Percentiles rank a stretch among this genome's conserved stretches.
These are phyloP conservation scores for Sporothrix pallida DNA, from an alignment of 2,329 filamentous ascomycete genomes.

Conservation along the genomic window DNA sequence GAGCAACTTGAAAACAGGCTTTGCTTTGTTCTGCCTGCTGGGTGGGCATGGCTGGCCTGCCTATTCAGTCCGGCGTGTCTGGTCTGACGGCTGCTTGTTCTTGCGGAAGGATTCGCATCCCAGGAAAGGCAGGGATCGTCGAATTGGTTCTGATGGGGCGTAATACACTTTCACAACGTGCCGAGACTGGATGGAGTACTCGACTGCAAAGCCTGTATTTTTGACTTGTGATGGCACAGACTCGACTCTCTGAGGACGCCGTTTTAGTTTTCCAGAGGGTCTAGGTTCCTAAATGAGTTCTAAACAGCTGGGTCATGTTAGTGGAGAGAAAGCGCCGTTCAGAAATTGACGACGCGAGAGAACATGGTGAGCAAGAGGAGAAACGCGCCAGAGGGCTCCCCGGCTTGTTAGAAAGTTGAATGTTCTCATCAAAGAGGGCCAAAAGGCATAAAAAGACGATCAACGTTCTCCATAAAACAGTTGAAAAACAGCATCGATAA, in stretches of 20 bases:
- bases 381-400: background rate
- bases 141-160: background rate
- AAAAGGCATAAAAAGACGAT: constrained; percentile 5
- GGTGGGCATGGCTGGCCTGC: constrained; percentile 3
- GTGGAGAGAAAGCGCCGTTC: background rate
- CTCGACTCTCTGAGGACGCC: background rate
- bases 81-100: background rate
- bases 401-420: background rate
- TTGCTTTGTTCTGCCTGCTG: background rate
- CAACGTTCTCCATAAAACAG: constrained; percentile 2
- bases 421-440: background rate
- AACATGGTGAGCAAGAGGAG: constrained; percentile 9
- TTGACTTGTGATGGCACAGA: background rate
- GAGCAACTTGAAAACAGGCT: constrained; percentile 13
- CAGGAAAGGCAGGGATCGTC: constrained; percentile 20
- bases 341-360: background rate
- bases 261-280: background rate
- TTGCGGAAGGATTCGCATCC: constrained; percentile 25
- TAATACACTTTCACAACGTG: constrained; percentile 6
- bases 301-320: background rate
- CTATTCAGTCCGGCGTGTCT: background rate
- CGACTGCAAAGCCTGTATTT: background rate
- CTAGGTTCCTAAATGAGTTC: background rate
- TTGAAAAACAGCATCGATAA: background rate
- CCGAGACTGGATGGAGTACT: background rate